Percentiles rank a stretch among this genome's conserved stretches.
Conservation (phyloP, 495 filamentous ascomycete species). For the Massariosphaeria phaeospora region DNA sequence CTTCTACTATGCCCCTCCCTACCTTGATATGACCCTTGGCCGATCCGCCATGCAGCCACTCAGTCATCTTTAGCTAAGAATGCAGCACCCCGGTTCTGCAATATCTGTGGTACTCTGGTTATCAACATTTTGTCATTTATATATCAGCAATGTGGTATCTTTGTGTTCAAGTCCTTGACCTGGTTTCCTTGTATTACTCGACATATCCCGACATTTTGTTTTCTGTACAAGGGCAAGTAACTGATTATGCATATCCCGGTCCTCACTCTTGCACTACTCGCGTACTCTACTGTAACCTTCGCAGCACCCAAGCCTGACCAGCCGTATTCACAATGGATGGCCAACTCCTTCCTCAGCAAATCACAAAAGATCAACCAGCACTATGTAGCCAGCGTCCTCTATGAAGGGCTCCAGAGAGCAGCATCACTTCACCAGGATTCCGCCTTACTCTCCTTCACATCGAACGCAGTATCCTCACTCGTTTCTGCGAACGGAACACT, state of each 20-base stretch:
- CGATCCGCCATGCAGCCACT: too few species aligned
- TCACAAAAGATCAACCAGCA: slow-evolving; percentile 11
- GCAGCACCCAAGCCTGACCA: slow-evolving; percentile 1
- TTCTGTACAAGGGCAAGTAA: background rate
- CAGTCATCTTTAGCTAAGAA: too few species aligned
- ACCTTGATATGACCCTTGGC: too few species aligned
- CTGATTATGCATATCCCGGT: slow-evolving; percentile 12
- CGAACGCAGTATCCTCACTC: slow-evolving; percentile 40
- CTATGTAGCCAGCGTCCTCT: slow-evolving; percentile 19
- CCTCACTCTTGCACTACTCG: slow-evolving; percentile 8
- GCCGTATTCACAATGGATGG: slow-evolving; percentile 31
- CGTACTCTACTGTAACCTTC: background rate
- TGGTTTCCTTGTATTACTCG: too few species aligned
- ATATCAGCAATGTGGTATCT: too few species aligned
- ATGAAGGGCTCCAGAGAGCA: slow-evolving; percentile 25
- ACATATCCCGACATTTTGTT: too few species aligned
- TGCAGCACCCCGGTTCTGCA: too few species aligned
- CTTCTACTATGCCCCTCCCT: too few species aligned
- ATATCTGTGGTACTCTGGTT: too few species aligned
- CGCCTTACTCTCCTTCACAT: slow-evolving; percentile 12
- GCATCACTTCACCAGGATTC: slow-evolving; percentile 10
- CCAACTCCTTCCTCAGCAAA: slow-evolving; percentile 18
- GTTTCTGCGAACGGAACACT: slow-evolving; percentile 42
- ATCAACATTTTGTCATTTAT: too few species aligned
- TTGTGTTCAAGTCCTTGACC: too few species aligned